Conservation (phyloP, 179 eudicot genomes). For the Pouteria campechiana region DNA sequence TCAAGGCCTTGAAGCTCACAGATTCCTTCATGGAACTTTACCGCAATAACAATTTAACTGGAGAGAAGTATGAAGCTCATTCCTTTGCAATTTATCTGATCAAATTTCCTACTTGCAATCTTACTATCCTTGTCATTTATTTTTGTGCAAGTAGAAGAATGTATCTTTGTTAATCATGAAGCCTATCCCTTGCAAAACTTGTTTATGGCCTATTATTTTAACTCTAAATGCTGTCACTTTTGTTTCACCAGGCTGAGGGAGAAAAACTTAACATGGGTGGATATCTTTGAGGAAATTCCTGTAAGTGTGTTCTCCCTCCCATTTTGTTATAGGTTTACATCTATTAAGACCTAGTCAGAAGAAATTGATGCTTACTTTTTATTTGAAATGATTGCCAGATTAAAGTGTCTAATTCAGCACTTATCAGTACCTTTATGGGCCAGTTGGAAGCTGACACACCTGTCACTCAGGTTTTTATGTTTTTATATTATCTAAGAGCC, state of each 20-base stretch:
- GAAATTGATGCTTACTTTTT: too few relatives aligned
- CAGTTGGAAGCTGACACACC: constrained; percentile 84
- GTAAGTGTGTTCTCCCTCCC: constrained; percentile 30
- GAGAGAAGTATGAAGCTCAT: constrained; percentile 65
- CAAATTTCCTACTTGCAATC: too few relatives aligned
- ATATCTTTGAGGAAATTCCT: constrained; percentile 95
- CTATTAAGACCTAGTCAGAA: too few relatives aligned
- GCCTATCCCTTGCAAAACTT: background rate
- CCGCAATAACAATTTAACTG: constrained; percentile 75
- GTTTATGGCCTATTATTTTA: background rate
- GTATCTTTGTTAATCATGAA: too few relatives aligned
- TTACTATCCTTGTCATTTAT: too few relatives aligned
- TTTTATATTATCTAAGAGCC: background rate
- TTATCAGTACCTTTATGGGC: constrained; percentile 91
- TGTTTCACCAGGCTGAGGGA: constrained; percentile 71
- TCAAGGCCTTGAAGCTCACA: constrained; percentile 90
- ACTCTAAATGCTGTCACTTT: constrained; percentile 4
- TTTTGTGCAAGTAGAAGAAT: too few relatives aligned
- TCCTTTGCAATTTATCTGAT: background rate
- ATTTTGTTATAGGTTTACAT: background rate
- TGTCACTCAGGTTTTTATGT: constrained; percentile 75
- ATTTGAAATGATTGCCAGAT: constrained; percentile 73
- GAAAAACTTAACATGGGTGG: constrained; percentile 94
- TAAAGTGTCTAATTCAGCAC: constrained; percentile 93
- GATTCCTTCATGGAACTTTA: constrained; percentile 98